Conservation (phyloP, 179 eudicot species). For the Silene coronaria region DNA sequence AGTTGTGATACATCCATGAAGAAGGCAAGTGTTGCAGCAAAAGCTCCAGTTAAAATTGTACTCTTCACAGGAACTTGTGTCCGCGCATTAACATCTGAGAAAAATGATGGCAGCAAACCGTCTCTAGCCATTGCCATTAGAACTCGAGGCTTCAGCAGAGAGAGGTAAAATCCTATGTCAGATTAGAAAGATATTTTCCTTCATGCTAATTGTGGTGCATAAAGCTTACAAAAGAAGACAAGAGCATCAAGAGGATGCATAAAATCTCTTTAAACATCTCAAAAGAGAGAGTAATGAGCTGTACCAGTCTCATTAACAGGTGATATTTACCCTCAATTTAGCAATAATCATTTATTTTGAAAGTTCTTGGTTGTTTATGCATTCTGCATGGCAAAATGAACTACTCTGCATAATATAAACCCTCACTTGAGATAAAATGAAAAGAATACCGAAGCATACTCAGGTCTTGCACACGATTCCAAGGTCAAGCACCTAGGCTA, state of each 20-base stretch:
- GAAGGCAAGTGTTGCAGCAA: constrained; percentile 72
- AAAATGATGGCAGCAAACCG: constrained; percentile 84
- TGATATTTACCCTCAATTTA: too few species aligned
- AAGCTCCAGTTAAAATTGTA: constrained; percentile 61
- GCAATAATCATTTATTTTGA: too few species aligned
- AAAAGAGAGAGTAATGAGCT: too few species aligned
- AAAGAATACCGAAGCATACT: neutral
- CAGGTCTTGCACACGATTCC: neutral
- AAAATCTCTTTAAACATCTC: too few species aligned
- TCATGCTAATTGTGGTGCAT: neutral
- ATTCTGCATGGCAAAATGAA: too few species aligned
- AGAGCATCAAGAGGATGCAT: neutral
- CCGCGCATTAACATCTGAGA: constrained; percentile 64
- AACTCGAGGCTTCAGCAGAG: constrained; percentile 66
- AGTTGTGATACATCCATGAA: constrained; percentile 85
- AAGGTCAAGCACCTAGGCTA: neutral
- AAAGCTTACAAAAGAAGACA: neutral
- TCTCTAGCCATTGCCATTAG: constrained; percentile 99
- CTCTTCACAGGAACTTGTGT: constrained; percentile 91
- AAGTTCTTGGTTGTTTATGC: too few species aligned
- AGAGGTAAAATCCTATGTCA: neutral
- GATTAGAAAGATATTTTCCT: neutral
- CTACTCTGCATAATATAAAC: neutral
- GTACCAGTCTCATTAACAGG: too few species aligned
- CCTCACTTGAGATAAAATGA: neutral